Evolutionary conservation across 1,139 yeast species (phyloP), one percentile per base, ranked within the genome.

Genomic region (Tardiomyces depauwii): DNA sequence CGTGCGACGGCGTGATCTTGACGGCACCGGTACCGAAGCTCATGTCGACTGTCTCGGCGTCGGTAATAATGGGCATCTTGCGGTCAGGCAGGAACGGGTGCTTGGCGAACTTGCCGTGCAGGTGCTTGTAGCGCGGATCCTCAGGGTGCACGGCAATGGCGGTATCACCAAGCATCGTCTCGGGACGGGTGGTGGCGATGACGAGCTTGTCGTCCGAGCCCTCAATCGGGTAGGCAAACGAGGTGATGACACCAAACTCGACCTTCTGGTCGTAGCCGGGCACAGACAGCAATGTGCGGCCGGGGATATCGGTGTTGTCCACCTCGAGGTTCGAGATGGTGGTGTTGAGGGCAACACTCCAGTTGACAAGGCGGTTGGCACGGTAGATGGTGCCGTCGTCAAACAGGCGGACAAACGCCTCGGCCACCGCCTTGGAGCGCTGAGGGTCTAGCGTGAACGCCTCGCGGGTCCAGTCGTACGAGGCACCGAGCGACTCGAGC

Each of bases 1-100:
- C 98, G 67, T 91, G 98, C 46, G 95, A 96, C 50, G 98, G 98
- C 19, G 98, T 91, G 63, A 91, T 91, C 71, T 91, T 91, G 54
- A 91, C 98, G 41, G 98, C 98, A 82, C 98, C 98, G 55, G 98
- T 91, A 75, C 98, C 98, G 58, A 91, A 91, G 67, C 86, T 95
- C 97, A 91, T 91, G 66, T 91, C 98, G 53, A 91, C 98, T 39
- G 97, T 93, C 68, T 87, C 95, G 39, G 81, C 64, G 65, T 91
- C 98, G 47, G 89, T 77, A 51, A 91, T 72, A 62, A 91, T 87
- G 54, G 98, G 98, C 48, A 91, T 68, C 61, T 78, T 74, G 65
- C 89, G 82, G 62, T 83, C 86, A 18, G 25, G 25, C 57, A 87
- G 70, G 68, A 91, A 85, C 51, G 98, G 98, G 68, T 91, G 98